Conservation (phyloP, 345 rosid genomes). For the Melaleuca quinquenervia region DNA sequence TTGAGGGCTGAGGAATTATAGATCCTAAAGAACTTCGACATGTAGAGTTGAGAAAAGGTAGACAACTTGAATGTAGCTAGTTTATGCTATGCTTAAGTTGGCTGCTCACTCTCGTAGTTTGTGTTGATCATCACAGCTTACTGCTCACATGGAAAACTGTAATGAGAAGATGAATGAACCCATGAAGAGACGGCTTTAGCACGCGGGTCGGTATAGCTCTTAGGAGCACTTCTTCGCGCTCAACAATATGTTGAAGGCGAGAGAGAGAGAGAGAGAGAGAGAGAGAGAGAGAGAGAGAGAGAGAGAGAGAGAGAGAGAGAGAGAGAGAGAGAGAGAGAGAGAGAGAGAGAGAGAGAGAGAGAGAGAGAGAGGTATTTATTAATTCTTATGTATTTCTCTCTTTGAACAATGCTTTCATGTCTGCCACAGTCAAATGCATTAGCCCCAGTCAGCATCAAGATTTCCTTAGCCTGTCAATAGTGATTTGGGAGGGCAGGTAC, state of each 20-base stretch:
- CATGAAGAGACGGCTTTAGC: slow-evolving; percentile 33
- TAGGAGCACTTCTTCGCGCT: slow-evolving; percentile 29
- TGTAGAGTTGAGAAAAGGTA: slow-evolving; percentile 41
- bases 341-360: no score
- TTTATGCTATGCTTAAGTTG: not conserved
- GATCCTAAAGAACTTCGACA: slow-evolving; percentile 8
- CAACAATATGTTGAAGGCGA: slow-evolving; percentile 18
- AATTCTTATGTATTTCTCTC: not conserved
- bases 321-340: no score
- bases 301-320: no score
- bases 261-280: no score
- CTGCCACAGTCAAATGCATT: not conserved
- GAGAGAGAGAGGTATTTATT: slow-evolving; percentile 23
- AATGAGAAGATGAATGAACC: slow-evolving; percentile 26
- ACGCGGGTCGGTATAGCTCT: slow-evolving; percentile 29
- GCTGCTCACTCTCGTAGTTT: not conserved
- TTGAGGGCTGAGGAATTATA: not conserved
- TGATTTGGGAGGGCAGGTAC: not conserved
- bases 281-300: no score
- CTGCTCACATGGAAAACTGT: slow-evolving; percentile 22
- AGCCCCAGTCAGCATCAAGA: not conserved
- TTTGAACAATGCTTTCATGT: not conserved
- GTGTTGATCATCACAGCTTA: not conserved
- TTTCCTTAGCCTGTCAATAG: not conserved
- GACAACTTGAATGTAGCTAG: not conserved